Evolutionary conservation across 306 rosid species (phyloP), one percentile per base, ranked within the genome.

Genomic region (Cyamopsis tetragonoloba): DNA sequence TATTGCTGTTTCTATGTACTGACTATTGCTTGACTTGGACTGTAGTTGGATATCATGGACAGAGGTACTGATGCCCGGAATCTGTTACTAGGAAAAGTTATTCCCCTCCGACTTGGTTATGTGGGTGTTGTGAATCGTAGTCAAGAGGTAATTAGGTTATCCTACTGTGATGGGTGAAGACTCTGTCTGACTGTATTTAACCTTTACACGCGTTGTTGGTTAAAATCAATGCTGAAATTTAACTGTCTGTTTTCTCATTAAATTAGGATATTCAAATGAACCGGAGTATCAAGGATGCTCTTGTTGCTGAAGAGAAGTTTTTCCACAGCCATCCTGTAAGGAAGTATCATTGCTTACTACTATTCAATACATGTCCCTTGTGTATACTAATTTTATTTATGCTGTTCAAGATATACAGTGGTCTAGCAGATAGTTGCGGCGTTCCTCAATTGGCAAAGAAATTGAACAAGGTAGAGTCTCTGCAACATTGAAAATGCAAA

Each of bases 51-150:
- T 80, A 93, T 93, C 67, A 93, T 90, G 99, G 99, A 93, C 79
- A 88, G 99, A 83, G 97, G 99, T 75, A 93, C 99, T 20, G 99
- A 93, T 88, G 99, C 99, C 12, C 88, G 90, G 35, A 88, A 93
- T 80, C 79, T 93, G 66, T 85, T 93, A 81, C 85, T 85, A 22
- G 99, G 99, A 79, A 86, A 93, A 82, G 84, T 90, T 49, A 79
- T 93, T 79, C 97, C 97, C 43, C 85, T 93, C 19, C 88, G 92
- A 58, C 97, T 90, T 79, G 99, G 99, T 68, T 93, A 93, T 56
- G 80, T 93, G 14, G 99, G 96, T 58, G 97, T 93, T 44, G 92
- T 93, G 71, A 93, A 93, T 74, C 95, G 97, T 58, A 77, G 99
- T 77, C 96, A 93, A 67, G 99, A 88, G 99, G 99, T 93, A 90